These are phyloP conservation scores for Fonsecaea pedrosoi DNA, from an alignment of 2,329 filamentous ascomycete genomes.

Conservation along the genomic window DNA sequence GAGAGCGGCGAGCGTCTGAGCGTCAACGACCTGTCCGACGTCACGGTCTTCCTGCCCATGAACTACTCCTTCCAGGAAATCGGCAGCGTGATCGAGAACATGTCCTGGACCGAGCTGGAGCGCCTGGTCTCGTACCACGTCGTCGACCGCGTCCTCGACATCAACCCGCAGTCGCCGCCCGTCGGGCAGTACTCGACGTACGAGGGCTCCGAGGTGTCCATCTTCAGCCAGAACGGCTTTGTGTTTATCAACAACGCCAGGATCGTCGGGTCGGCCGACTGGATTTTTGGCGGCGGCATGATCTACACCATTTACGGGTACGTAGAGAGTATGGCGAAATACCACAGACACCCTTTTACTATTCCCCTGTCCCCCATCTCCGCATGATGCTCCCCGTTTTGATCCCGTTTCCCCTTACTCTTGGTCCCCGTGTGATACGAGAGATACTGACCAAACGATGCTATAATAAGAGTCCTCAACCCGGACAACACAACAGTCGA, in stretches of 20 bases:
- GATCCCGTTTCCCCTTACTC: too few species aligned
- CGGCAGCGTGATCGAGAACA: conserved; percentile 23
- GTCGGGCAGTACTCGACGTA: conserved; percentile 15
- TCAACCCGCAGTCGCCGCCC: conserved; percentile 13
- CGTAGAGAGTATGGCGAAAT: neutral
- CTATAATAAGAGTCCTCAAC: conserved; percentile 20
- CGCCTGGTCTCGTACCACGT: conserved; percentile 26
- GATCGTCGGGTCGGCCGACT: conserved; percentile 15
- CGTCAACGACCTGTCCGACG: conserved; percentile 26
- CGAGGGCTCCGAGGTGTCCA: conserved; percentile 25
- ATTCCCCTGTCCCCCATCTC: neutral
- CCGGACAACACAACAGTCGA: conserved; percentile 24
- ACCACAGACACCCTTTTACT: neutral
- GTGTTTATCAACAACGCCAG: conserved; percentile 28
- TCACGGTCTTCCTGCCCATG: conserved; percentile 31
- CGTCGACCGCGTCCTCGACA: conserved; percentile 18
- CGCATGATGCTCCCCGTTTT: neutral
- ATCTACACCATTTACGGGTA: conserved; percentile 30
- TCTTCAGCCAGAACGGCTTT: conserved; percentile 15
- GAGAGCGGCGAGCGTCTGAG: neutral
- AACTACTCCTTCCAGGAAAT: conserved; percentile 26
- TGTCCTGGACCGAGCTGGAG: conserved; percentile 21
- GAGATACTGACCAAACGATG: too few species aligned
- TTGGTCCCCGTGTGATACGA: too few species aligned
- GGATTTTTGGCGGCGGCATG: conserved; percentile 25